Evolutionary conservation across 129 eudicot genomes (phyloP), one percentile per base, ranked within the genome.

Genomic region (Flaveria brownii): DNA sequence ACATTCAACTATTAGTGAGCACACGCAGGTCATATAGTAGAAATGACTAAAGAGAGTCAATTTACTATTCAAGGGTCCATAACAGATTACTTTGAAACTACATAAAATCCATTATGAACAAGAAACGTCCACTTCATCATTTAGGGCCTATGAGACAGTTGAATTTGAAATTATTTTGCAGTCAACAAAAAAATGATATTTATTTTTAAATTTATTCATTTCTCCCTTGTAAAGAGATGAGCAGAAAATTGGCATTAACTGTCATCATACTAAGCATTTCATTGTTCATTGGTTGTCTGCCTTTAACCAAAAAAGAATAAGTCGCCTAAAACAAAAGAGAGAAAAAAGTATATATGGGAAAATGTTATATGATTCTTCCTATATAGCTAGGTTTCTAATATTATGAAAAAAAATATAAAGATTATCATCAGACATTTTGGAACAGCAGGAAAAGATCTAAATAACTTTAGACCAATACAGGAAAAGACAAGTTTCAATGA

Each of bases 151-250:
- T 49, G 13, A 61, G 63, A 30, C 3, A 15, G 51, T 18, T 61
- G 15, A 43, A 23, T 18, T 42, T 9, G 17, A 47, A 42, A 61
- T 59, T 61, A 45, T 43, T 45, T 17, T 18, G 62, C 62, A 55
- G 62, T 55, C 0, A 11, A 8, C 28, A 55, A 18, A 55, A 18
- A 55, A 15, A 15, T 50, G 56, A 55, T 17, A 72, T 39, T 20
- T 55, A 18, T 6, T 16, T 56, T 45, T 2, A 1, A n/a, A 60
- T 1, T 45, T 74, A 59, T 61, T 25, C 68, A 73, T 56, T 39
- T 56, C 9, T 22, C 68, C 78, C n/a, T 43, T 43, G 70, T 43
- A 59, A 73, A 45, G 55, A 39, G 77, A 14, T 73, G 43, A 59
- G 7, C 39, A 14, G 23, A 70, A 49, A 61, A 70, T 70, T 70